Percentiles rank a stretch among this genome's conserved stretches.
Conservation (phyloP, 257 asterid genomes). For the Haberlea rhodopensis region DNA sequence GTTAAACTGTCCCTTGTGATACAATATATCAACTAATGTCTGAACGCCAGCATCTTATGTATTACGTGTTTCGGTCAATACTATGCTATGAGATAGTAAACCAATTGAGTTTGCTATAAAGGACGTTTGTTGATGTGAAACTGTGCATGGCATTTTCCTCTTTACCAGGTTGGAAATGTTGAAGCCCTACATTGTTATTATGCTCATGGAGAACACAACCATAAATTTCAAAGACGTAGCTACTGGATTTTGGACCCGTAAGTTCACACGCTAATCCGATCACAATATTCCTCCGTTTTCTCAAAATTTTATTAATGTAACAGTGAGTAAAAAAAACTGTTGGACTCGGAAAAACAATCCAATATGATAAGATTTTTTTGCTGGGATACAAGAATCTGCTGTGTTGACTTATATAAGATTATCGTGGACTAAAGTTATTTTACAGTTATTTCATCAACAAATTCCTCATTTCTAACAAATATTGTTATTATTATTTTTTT, state of each 20-base stretch:
- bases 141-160: conserved; percentile 29
- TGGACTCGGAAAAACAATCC: not conserved
- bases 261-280: conserved; percentile 35
- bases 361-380: not conserved
- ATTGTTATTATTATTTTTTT: conserved; percentile 20
- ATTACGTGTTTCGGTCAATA: conserved; percentile 6
- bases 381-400: conserved; percentile 3
- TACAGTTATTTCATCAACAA: not conserved
- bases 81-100: not conserved
- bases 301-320: conserved; percentile 8
- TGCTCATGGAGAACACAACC: conserved; percentile 85
- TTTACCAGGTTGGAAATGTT: conserved; percentile 77
- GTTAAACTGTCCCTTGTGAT: too few relatives aligned
- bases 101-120: conserved; percentile 13
- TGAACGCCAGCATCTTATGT: conserved; percentile 3
- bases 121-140: too few relatives aligned
- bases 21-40: conserved; percentile 15
- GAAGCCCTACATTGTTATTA: conserved; percentile 94
- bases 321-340: not conserved
- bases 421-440: conserved; percentile 1
- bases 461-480: conserved; percentile 9
- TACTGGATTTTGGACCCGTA: conserved; percentile 96
- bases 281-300: conserved; percentile 15
- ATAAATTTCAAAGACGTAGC: conserved; percentile 90
- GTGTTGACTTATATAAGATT: not conserved